Evolutionary conservation across 306 rosid genomes (phyloP), one percentile per base, ranked within the genome.

Genomic region (Cicer judaicum): DNA sequence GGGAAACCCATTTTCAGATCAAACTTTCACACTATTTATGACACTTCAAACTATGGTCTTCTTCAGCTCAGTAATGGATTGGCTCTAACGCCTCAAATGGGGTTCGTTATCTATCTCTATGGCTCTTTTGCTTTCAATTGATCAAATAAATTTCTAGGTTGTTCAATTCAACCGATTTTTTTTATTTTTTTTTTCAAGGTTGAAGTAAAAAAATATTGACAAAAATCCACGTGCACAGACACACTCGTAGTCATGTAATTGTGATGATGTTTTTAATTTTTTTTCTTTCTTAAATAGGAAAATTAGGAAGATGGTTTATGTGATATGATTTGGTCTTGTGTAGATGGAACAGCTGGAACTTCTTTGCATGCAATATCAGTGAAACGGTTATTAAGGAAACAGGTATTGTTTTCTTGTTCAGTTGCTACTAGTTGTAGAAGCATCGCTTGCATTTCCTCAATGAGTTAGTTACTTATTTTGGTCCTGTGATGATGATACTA

Each of bases 301-400:
- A 34, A 6, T 13, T 46, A 68, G 60, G 7, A 18, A 39, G 53
- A 15, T 49, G 4, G 29, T 75, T 52, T 18, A 2, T 67, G 67
- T 62, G 65, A 7, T 24, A 75, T 18, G 34, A 16, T 78, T 70
- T 79, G 41, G 46, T 68, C 10, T 53, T 48, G 10, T 71, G 82
- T 81, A 94, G 99, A 76, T 94, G 99, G 99, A 94, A 92, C 83
- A 94, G 99, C 88, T 94, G 99, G 99, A 94, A 94, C 83, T 94
- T 94, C 85, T 94, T 90, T 75, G 97, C 96, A 47, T 94, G 99
- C 89, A 82, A 92, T 72, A 92, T 94, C 64, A 89, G 84, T 78
- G 99, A 94, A 83, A 86, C 88, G 0, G 87, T 88, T 57, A 88
- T 94, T 72, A 92, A 81, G 87, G 97, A 94, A 90, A 88, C 92